A percentile compares a stretch with the other conserved stretches of the same genome.
These are phyloP conservation scores for Lasiosphaeria ovina DNA, from an alignment of 495 filamentous ascomycete genomes.

Conservation along the genomic window DNA sequence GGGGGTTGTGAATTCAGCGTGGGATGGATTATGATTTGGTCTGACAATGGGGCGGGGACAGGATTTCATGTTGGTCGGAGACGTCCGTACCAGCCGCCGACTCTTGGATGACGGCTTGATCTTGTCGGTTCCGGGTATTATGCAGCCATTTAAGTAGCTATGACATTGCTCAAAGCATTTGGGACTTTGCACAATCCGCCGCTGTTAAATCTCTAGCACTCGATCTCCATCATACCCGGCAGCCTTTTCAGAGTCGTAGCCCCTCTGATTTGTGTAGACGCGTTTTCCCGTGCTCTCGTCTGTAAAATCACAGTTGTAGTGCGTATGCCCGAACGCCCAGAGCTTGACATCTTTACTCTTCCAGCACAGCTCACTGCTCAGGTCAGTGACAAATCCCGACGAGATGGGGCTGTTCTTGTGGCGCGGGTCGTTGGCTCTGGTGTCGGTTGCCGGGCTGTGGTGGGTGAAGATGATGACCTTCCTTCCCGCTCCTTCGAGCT, in stretches of 20 bases:
- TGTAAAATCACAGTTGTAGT: conserved; percentile 50
- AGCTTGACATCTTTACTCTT: conserved; percentile 41
- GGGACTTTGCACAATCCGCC: too few relatives aligned
- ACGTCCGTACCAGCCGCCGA: too few relatives aligned
- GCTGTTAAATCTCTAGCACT: neutral
- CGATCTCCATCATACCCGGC: conserved; percentile 12
- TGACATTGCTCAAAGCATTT: too few relatives aligned
- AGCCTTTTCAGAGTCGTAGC: conserved; percentile 23
- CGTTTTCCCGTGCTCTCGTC: conserved; percentile 12
- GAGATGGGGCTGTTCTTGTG: conserved; percentile 42
- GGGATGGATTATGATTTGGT: neutral
- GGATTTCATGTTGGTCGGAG: too few relatives aligned
- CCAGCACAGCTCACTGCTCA: conserved; percentile 47
- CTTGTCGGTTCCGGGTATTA: too few relatives aligned
- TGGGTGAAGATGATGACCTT: conserved; percentile 54
- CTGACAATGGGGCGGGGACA: too few relatives aligned
- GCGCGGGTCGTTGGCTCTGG: conserved; percentile 37
- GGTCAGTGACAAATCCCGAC: conserved; percentile 48
- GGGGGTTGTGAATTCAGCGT: neutral
- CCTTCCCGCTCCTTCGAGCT: conserved; percentile 34
- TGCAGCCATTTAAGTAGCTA: too few relatives aligned
- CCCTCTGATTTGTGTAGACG: conserved; percentile 34
- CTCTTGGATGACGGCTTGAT: too few relatives aligned
- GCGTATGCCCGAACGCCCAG: conserved; percentile 59
- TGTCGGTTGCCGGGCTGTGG: conserved; percentile 45